Evolutionary conservation across 2,329 filamentous ascomycete genomes (phyloP), one percentile per base, ranked within the genome.

Genomic region (Claviceps monticola): DNA sequence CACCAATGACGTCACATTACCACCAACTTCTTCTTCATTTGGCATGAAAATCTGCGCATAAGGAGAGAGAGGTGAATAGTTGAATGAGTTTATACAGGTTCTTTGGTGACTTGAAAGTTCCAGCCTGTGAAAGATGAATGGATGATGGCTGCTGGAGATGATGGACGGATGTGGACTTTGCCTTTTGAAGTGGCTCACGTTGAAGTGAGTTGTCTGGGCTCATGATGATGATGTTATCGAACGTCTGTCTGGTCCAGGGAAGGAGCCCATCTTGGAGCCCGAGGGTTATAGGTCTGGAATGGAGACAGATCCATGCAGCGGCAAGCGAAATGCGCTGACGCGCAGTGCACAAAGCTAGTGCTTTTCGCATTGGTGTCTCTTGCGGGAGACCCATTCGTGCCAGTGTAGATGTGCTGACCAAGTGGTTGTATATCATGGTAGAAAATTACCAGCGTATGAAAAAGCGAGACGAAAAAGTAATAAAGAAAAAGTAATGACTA

Each of bases 41-140:
- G 64, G 61, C 57, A 65, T 66, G 63, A 62, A 63, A 65, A 64
- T 68, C 62, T 62, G 62, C 59, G 51, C 43, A 42, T 34, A 48
- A 23, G 44, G 48, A 49, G 29, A 62, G 49, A 57, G 64, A 59
- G 58, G 59, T 60, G 54, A 54, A 54, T 44, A 51, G 50, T 56
- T 58, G 55, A 53, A 13, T 56, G 56, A 55, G 58, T 58, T 43
- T 29, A 44, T 60, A 59, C 62, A 73, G 74, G 75, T 65, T 72
- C 68, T 71, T 72, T 79, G 77, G 75, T 79, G 74, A 76, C 77
- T 80, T 80, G 69, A 80, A 79, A 79, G 76, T 76, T 78, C 76
- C 76, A 79, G 75, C 74, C 75, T 74, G 64, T 59, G 56, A 63
- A 63, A 60, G 58, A 64, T 53, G 51, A 43, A 26, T 46, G 46